Evolutionary conservation across 169 alveolate species (phyloP).

Genomic region (Cryptosporidium muris): DNA sequence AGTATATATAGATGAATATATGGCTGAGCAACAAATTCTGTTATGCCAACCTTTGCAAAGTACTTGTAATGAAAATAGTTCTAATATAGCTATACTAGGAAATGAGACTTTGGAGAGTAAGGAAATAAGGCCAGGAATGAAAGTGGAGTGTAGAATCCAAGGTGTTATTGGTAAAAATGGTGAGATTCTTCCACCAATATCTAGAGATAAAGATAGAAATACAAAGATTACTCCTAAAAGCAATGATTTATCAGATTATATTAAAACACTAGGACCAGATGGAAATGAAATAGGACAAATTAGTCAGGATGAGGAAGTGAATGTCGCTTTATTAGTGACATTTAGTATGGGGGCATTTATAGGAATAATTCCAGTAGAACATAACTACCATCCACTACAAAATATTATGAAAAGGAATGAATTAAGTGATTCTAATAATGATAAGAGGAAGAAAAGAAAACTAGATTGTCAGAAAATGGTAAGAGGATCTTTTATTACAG

Average conservation of each 20-base stretch:
- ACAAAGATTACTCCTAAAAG: conserved; percentile 11
- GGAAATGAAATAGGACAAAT: conserved; percentile 22
- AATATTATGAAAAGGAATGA: background rate
- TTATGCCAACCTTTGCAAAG: conserved; percentile 8
- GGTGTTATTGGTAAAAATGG: background rate
- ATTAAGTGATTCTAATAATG: background rate
- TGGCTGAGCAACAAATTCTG: conserved; percentile 14
- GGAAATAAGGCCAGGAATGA: conserved; percentile 62
- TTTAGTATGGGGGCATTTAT: conserved; percentile 67
- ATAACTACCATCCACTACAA: conserved; percentile 34
- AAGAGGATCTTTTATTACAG: background rate
- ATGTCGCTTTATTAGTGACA: conserved; percentile 25
- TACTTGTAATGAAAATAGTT: background rate
- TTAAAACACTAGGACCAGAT: conserved; percentile 21
- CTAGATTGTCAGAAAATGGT: no score
- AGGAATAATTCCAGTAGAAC: conserved; percentile 62
- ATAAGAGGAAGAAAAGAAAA: background rate
- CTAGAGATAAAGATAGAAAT: background rate
- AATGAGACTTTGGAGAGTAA: conserved; percentile 32
- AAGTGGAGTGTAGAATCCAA: conserved; percentile 46
- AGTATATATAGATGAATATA: background rate
- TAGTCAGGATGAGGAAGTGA: conserved; percentile 22
- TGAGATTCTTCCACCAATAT: background rate
- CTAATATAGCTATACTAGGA: background rate
- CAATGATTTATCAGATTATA: conserved; percentile 5